Evolutionary conservation across 2,329 filamentous ascomycete genomes (phyloP).

Genomic region (Clarireedia monteithiana): DNA sequence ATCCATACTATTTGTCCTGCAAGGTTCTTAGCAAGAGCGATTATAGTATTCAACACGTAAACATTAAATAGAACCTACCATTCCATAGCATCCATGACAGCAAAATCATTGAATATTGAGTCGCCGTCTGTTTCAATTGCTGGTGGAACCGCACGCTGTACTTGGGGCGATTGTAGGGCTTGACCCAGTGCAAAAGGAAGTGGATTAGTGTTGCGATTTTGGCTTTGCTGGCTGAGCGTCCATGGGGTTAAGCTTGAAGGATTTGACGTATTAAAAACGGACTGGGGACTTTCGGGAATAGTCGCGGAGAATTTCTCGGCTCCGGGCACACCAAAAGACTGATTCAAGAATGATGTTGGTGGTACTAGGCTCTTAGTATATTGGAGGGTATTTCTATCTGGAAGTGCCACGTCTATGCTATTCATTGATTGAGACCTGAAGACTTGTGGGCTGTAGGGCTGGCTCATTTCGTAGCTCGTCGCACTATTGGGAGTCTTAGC

Average conservation of each 20-base stretch:
- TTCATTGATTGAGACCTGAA: slow-evolving; percentile 11
- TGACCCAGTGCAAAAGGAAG: slow-evolving; percentile 7
- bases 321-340: slow-evolving; percentile 2
- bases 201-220: not conserved
- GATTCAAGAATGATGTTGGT: slow-evolving; percentile 1
- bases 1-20: slow-evolving; percentile 28
- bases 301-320: not conserved
- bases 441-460: slow-evolving; percentile 18
- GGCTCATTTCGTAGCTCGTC: slow-evolving; percentile 16
- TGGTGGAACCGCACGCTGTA: slow-evolving; percentile 18
- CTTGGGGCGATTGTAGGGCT: slow-evolving; percentile 11
- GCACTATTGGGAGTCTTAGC: slow-evolving; percentile 21
- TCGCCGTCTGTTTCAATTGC: slow-evolving; percentile 31
- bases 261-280: not conserved
- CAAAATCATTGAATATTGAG: slow-evolving; percentile 49
- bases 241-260: not conserved
- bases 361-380: slow-evolving; percentile 9
- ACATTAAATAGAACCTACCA: slow-evolving; percentile 27
- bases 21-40: slow-evolving; percentile 11
- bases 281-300: not conserved
- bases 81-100: slow-evolving; percentile 46
- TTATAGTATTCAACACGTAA: too few species aligned
- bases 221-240: not conserved
- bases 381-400: slow-evolving; percentile 2
- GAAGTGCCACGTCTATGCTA: slow-evolving; percentile 3